phyloP scores from a whole-genome alignment of 768 basidiomycete genomes.

The Tylopilus subfusipes region DNA sequence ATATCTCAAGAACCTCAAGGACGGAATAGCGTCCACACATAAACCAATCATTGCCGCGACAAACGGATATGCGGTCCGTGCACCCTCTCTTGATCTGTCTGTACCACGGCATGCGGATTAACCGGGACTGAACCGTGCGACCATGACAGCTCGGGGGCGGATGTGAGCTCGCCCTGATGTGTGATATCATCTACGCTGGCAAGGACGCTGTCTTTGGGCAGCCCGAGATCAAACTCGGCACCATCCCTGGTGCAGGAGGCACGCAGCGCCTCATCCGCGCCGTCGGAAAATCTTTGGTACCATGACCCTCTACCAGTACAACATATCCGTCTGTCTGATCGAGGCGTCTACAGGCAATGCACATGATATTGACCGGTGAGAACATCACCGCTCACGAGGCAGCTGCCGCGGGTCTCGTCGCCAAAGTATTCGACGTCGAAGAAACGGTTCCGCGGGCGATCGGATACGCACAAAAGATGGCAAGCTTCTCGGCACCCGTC shows the following conservation, averaged over 20 bases:
- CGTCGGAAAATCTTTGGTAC: slow-evolving; percentile 71
- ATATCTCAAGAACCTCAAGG: slow-evolving; percentile 44
- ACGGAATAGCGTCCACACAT: slow-evolving; percentile 48
- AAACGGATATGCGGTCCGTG: slow-evolving; percentile 76
- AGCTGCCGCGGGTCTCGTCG: slow-evolving; percentile 45
- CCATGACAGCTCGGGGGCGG: slow-evolving; percentile 81
- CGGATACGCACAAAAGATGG: slow-evolving; percentile 35
- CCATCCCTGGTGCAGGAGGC: slow-evolving; percentile 92
- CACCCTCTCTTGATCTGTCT: background rate
- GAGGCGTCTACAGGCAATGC: slow-evolving; percentile 42
- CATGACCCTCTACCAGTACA: background rate
- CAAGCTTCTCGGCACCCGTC: slow-evolving; percentile 30
- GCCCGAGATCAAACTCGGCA: slow-evolving; percentile 92
- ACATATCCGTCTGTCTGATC: background rate
- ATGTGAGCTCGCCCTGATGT: slow-evolving; percentile 94
- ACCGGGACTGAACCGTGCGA: slow-evolving; percentile 23
- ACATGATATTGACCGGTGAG: slow-evolving; percentile 51
- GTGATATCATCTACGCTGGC: slow-evolving; percentile 89
- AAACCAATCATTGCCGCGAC: slow-evolving; percentile 95
- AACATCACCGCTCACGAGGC: slow-evolving; percentile 46
- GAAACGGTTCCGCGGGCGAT: slow-evolving; percentile 45
- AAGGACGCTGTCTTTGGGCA: slow-evolving; percentile 89
- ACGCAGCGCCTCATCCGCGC: slow-evolving; percentile 84
- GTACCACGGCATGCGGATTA: background rate
- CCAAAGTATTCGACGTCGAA: slow-evolving; percentile 38